These are phyloP conservation scores for Canavalia ensiformis DNA, from an alignment of 306 rosid species.

Conservation along the genomic window DNA sequence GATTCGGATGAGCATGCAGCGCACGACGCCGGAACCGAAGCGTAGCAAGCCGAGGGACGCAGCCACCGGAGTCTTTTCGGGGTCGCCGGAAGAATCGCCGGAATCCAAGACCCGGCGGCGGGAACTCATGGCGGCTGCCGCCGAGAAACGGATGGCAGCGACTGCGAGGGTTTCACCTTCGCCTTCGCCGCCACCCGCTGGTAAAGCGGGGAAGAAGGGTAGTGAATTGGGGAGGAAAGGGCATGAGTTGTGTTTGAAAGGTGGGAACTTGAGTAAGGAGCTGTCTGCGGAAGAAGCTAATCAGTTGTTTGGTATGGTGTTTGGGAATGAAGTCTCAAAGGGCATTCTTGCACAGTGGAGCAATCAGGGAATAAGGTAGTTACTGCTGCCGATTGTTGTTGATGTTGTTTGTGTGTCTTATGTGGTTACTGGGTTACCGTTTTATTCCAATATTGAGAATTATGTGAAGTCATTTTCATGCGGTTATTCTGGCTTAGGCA, in stretches of 20 bases:
- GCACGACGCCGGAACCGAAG: conserved; percentile 84
- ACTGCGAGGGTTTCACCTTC: conserved; percentile 43
- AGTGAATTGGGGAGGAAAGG: conserved; percentile 55
- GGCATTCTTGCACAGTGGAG: conserved; percentile 93
- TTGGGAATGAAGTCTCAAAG: conserved; percentile 82
- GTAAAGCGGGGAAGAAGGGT: conserved; percentile 42
- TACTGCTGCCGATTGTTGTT: conserved; percentile 1
- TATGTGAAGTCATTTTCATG: conserved; percentile 1
- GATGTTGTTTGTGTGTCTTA: not conserved
- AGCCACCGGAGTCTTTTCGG: conserved; percentile 55
- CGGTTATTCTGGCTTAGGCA: not conserved
- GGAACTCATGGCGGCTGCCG: conserved; percentile 96
- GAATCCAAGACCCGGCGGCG: conserved; percentile 74
- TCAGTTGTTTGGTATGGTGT: conserved; percentile 81
- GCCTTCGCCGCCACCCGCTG: not conserved
- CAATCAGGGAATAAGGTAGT: conserved; percentile 96
- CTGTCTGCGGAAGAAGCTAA: conserved; percentile 70
- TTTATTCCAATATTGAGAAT: not conserved
- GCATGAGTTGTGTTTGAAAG: conserved; percentile 50
- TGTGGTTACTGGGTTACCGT: not conserved
- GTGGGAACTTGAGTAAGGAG: conserved; percentile 65
- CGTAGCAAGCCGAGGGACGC: conserved; percentile 84
- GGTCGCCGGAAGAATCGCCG: conserved; percentile 65
- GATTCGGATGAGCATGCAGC: conserved; percentile 92
- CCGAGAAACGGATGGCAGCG: conserved; percentile 83